Base-by-base conservation (phyloP, 2,329 filamentous ascomycete genomes). In the Pseudocercospora cruenta region DNA sequence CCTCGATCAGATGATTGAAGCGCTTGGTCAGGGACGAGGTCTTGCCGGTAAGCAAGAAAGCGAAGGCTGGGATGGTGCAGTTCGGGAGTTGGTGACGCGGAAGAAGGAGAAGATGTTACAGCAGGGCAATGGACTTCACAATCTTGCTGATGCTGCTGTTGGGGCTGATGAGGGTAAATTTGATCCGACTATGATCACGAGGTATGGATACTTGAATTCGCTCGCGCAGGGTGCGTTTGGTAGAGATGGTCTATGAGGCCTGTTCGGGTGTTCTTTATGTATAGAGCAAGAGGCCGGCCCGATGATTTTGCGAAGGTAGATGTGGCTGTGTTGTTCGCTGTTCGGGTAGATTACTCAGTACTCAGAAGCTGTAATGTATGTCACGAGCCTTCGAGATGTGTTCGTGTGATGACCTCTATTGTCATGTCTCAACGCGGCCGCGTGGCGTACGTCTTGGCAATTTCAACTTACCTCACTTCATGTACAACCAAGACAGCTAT, bases 31-130 rank as follows among this genome's bases (percentile, higher is more conserved):
- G 36, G 78, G 77, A 22, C 84, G 85, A 53, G 74, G 78, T 54
- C 64, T 81, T 54, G 76, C 77, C 24, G 79, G 78, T 5, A 76
- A 76, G 66, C 71, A 83, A 77, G 67, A 80, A 80, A 65, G 83
- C 75, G 69, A 83, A 75, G 83, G 83, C 2, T 91, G 88, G 87
- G 87, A 90, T 68, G 79, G 79, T 6, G 82, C 82, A 21, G 82
- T 88, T 19, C 79, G 84, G 64, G 82, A 85, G 51, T 78, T 83
- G 67, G 84, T 91, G 19, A 73, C 71, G 31, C 72, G 72, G 62
- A 79, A 79, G 67, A 70, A 73, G 53, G 75, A 75, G 75, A 82
- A 65, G 82, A 78, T 78, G 74, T 72, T 74, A 74, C 63, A 73
- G 74, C 55, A 75, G 77, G 60, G 76, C 72, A 62, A 69, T 49